Conservation (phyloP, 345 rosid species). For the Raphanus raphanistrum region DNA sequence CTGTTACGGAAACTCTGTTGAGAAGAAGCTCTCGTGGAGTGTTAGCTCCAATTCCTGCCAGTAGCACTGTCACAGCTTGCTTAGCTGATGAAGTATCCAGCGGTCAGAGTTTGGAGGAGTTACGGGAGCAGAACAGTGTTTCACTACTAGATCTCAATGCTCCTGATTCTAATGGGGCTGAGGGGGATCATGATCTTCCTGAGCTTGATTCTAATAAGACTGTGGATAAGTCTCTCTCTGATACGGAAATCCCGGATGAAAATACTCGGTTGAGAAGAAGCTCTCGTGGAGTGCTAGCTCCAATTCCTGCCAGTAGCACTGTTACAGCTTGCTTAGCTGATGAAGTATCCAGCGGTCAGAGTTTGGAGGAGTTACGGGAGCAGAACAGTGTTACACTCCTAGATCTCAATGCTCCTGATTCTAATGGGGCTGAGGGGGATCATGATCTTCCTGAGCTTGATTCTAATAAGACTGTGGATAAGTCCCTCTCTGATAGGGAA, state of each 20-base stretch:
- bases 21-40: too few relatives aligned
- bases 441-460: constrained; percentile 32
- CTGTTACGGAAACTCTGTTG: not conserved
- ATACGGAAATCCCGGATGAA: not conserved
- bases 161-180: constrained; percentile 34
- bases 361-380: constrained; percentile 33
- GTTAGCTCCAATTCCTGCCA: too few relatives aligned
- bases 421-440: constrained; percentile 36
- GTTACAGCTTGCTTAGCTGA: too few relatives aligned
- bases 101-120: constrained; percentile 37
- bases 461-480: constrained; percentile 35
- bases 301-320: too few relatives aligned
- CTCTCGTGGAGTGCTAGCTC: too few relatives aligned
- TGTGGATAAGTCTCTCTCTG: constrained; percentile 42
- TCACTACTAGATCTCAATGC: constrained; percentile 14
- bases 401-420: constrained; percentile 24
- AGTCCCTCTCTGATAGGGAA: constrained; percentile 34
- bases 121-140: constrained; percentile 16
- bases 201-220: constrained; percentile 25
- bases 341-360: constrained; percentile 40
- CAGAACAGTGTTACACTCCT: constrained; percentile 5
- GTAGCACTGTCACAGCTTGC: too few relatives aligned
- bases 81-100: constrained; percentile 31
- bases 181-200: constrained; percentile 33
- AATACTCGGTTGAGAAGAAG: too few relatives aligned